Evolutionary conservation across 78 protist genomes (phyloP).

Genomic region (Chrysochromulina parva): DNA sequence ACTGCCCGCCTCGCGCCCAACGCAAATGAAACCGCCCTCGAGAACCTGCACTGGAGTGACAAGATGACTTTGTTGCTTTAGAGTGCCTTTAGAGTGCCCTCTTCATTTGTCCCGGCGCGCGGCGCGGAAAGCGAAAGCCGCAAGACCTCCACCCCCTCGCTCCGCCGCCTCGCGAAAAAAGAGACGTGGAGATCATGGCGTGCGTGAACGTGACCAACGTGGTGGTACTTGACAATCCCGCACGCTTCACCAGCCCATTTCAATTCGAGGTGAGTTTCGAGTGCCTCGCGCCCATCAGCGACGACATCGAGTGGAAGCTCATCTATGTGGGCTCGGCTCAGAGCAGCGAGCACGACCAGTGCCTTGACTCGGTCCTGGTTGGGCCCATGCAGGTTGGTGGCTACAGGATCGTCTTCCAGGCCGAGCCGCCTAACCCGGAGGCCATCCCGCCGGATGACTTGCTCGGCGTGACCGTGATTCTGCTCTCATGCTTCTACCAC

Average conservation of each 20-base stretch:
- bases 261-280: slow-evolving; percentile 32
- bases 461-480: slow-evolving; percentile 69
- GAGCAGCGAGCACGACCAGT: slow-evolving; percentile 58
- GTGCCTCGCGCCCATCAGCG: slow-evolving; percentile 3
- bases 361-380: slow-evolving; percentile 64
- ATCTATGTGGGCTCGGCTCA: slow-evolving; percentile 75
- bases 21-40: too few relatives aligned
- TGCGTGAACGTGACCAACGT: slow-evolving; percentile 31
- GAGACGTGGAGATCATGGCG: neutral
- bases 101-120: too few relatives aligned
- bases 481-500: slow-evolving; percentile 57
- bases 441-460: slow-evolving; percentile 60
- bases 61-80: too few relatives aligned
- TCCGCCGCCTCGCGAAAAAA: too few relatives aligned
- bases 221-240: neutral
- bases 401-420: slow-evolving; percentile 56
- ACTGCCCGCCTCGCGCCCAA: too few relatives aligned
- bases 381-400: slow-evolving; percentile 59
- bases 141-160: too few relatives aligned
- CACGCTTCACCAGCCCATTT: neutral
- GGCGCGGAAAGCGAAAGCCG: too few relatives aligned
- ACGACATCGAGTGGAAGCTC: slow-evolving; percentile 75
- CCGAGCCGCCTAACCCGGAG: slow-evolving; percentile 46
- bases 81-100: too few relatives aligned
- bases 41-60: too few relatives aligned